Evolutionary conservation across 208 protist genomes (phyloP), one percentile per base, ranked within the genome.

Genomic region (Trypanosoma brucei): DNA sequence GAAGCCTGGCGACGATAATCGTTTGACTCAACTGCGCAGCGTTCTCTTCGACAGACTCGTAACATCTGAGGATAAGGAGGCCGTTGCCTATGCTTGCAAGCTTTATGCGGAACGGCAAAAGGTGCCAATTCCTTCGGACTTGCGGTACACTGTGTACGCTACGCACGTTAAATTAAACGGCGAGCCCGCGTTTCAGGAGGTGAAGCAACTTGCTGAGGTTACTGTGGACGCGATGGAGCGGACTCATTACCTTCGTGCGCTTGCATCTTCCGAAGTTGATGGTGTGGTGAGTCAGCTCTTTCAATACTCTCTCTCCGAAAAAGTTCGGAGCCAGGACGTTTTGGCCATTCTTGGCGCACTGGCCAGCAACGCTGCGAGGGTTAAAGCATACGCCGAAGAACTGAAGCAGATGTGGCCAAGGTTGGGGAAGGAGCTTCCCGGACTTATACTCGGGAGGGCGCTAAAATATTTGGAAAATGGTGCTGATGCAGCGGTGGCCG

Each of bases 281-380:
- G 62, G 42, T 31, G 61, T 63, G 3, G 76, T 92, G 36, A n/a
- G 36, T 8, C 73, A 79, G 3, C 50, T 88, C 7, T 78, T 94
- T 53, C 67, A 83, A 7, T 92, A 75, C 52, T 66, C 75, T 31
- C 67, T 94, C 8, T 88, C 83, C n/a, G 79, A 79, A 53, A 79
- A 81, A 46, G 78, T 90, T 34, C 78, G 71, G 38, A 69, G 70
- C 31, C 84, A 91, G 59, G 88, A 92, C 65, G 62, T 81, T 54
- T 36, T 76, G 9, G 77, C 71, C 42, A 44, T 94, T 7, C 55
- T 94, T 59, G 52, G 53, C 7, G 62, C 65, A 49, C 52, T 94
- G 14, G 81, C 75, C 11, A 33, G 61, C 3, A 72, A 69, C 37
- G 54, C 76, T 34, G 45, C 60, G 38, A 68, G 58, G 39, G 57